Conservation (phyloP, 2,329 filamentous ascomycete species). For the Rasamsonia emersonii region DNA sequence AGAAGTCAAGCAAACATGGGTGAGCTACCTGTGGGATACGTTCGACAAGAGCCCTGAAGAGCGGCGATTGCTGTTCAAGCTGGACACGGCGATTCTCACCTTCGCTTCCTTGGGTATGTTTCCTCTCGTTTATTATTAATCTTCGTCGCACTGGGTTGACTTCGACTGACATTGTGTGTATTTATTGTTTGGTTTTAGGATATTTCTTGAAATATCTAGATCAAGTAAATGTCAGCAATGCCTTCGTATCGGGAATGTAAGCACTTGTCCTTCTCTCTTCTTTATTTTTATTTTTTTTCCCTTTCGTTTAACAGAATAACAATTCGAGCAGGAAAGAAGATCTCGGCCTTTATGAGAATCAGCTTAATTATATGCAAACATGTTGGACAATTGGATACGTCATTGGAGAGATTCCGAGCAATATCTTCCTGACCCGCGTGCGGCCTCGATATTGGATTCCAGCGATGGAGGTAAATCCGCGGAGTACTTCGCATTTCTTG, state of each 20-base stretch:
- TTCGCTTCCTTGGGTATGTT: slow-evolving; percentile 36
- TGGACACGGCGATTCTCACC: slow-evolving; percentile 41
- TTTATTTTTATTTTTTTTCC: no score
- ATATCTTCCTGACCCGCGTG: slow-evolving; percentile 43
- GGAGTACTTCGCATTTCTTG: no score
- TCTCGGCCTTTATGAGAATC: slow-evolving; percentile 43
- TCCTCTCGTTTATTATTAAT: not conserved
- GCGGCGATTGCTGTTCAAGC: slow-evolving; percentile 40
- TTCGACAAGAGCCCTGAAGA: slow-evolving; percentile 45
- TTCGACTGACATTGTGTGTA: no score
- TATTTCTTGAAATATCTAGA: slow-evolving; percentile 46
- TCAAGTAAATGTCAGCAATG: slow-evolving; percentile 39
- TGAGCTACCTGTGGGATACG: slow-evolving; percentile 45
- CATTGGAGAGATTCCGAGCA: slow-evolving; percentile 44
- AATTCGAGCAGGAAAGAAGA: slow-evolving; percentile 45
- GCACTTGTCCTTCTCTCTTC: slow-evolving; percentile 8
- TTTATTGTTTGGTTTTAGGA: slow-evolving; percentile 24
- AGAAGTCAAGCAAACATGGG: slow-evolving; percentile 34
- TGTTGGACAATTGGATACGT: slow-evolving; percentile 55
- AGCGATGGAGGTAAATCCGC: slow-evolving; percentile 35
- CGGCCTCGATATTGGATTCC: slow-evolving; percentile 43
- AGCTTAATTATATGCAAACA: slow-evolving; percentile 49
- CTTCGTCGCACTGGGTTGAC: not conserved
- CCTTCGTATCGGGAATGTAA: slow-evolving; percentile 41
- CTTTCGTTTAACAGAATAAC: no score